phyloP scores from a whole-genome alignment of 352 stramenopile species.

The Peronospora belbahrii region DNA sequence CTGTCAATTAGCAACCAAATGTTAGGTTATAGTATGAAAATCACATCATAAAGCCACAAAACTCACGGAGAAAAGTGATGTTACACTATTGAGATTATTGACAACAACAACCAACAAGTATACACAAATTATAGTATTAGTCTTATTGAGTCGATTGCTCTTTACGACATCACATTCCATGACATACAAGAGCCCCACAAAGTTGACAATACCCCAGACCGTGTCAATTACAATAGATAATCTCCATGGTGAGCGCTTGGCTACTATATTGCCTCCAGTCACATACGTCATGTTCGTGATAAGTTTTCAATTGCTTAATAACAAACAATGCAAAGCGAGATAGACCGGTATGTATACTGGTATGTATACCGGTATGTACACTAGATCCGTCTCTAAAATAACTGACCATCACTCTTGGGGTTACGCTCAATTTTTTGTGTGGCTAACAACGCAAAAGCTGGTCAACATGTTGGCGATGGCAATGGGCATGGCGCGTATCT shows the following conservation, averaged over 20 bases:
- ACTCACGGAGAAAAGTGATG: conserved; percentile 56
- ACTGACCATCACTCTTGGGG: conserved; percentile 1
- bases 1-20: conserved; percentile 25
- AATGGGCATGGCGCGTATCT: conserved; percentile 64
- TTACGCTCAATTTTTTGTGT: conserved; percentile 10
- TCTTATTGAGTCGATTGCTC: neutral
- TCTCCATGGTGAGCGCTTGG: conserved; percentile 57
- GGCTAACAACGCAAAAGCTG: conserved; percentile 6
- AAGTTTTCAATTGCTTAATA: neutral
- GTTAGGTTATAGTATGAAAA: too few relatives aligned
- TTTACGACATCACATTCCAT: neutral
- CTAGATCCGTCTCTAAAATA: neutral
- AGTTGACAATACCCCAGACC: conserved; percentile 68
- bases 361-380: neutral
- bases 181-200: conserved; percentile 72
- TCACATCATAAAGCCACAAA: too few relatives aligned
- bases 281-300: conserved; percentile 49
- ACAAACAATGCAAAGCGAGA: too few relatives aligned
- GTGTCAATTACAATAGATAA: conserved; percentile 60
- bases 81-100: conserved; percentile 18
- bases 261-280: conserved; percentile 48
- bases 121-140: too few relatives aligned
- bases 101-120: too few relatives aligned
- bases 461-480: conserved; percentile 54
- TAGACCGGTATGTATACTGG: neutral